These are phyloP conservation scores for Ascochyta clinopodiicola DNA, from an alignment of 2,329 filamentous ascomycete genomes.

Conservation along the genomic window DNA sequence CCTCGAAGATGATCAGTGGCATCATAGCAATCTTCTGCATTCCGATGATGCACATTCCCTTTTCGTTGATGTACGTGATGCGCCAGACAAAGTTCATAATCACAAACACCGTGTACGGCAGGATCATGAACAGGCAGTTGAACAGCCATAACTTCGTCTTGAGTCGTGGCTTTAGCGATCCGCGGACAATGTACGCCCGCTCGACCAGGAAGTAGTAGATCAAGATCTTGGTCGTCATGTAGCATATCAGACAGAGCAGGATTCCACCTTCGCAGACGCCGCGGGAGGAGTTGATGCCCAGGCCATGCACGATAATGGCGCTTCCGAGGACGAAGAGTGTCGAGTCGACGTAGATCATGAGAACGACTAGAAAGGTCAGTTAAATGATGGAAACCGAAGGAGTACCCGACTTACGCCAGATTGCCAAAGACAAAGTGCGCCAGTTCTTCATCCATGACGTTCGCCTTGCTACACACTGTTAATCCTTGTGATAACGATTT, in stretches of 20 bases:
- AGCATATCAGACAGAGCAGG: conserved; percentile 66
- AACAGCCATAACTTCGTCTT: conserved; percentile 66
- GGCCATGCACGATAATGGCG: conserved; percentile 62
- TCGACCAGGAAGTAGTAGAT: conserved; percentile 72
- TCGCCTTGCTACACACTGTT: conserved; percentile 27
- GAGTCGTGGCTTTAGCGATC: conserved; percentile 58
- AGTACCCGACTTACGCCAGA: conserved; percentile 18
- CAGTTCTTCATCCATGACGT: conserved; percentile 31
- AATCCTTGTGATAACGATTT: neutral
- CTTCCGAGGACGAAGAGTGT: conserved; percentile 66
- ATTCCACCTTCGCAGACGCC: conserved; percentile 65
- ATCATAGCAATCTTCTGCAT: conserved; percentile 66
- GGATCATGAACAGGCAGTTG: conserved; percentile 66
- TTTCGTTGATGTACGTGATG: conserved; percentile 59
- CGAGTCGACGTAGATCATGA: conserved; percentile 67
- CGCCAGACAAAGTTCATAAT: conserved; percentile 65
- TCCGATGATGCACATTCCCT: conserved; percentile 67
- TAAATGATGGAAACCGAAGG: neutral
- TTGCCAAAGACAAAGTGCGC: conserved; percentile 31
- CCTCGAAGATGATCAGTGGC: conserved; percentile 67
- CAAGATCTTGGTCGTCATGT: conserved; percentile 69
- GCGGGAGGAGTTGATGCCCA: conserved; percentile 61
- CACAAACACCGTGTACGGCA: conserved; percentile 52
- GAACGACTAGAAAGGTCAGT: conserved; percentile 56
- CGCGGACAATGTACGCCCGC: conserved; percentile 68